Conservation (phyloP, 2,329 filamentous ascomycete genomes). For the Fusarium goolgardi region DNA sequence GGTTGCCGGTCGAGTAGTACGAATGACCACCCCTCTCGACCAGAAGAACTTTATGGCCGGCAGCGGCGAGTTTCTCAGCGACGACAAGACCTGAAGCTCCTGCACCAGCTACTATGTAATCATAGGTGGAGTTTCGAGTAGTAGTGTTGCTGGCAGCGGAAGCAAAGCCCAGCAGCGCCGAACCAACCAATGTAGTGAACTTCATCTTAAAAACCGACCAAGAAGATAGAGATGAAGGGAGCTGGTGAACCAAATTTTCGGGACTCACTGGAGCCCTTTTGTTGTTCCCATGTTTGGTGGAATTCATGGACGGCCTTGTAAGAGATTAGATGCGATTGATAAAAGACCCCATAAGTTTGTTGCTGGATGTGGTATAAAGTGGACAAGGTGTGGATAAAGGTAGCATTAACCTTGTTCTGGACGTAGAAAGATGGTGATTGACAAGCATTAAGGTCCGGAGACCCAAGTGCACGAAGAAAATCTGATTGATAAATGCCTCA, state of each 20-base stretch:
- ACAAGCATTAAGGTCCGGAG: background rate
- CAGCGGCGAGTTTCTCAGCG: conserved; percentile 63
- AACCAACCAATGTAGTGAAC: conserved; percentile 17
- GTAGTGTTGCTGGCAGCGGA: conserved; percentile 16
- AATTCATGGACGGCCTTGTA: background rate
- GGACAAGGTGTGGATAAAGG: conserved; percentile 31
- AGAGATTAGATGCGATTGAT: conserved; percentile 45
- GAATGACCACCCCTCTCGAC: conserved; percentile 70
- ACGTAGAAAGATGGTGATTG: conserved; percentile 23
- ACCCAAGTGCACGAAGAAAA: background rate
- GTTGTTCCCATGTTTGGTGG: background rate
- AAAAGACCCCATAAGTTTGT: conserved; percentile 20
- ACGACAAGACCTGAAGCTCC: conserved; percentile 42
- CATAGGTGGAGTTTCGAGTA: conserved; percentile 32
- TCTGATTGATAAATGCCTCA: conserved; percentile 12
- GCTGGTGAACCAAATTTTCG: background rate
- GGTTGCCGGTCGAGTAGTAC: conserved; percentile 72
- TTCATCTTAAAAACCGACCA: conserved; percentile 21
- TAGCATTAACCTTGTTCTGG: conserved; percentile 30
- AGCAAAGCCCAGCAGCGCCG: conserved; percentile 28
- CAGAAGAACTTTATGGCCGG: conserved; percentile 72
- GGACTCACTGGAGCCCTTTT: background rate
- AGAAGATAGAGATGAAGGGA: background rate
- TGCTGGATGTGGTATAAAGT: conserved; percentile 26
- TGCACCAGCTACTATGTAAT: conserved; percentile 42